phyloP scores from a whole-genome alignment of 352 stramenopile species.

The Globisporangium abappressorium region DNA sequence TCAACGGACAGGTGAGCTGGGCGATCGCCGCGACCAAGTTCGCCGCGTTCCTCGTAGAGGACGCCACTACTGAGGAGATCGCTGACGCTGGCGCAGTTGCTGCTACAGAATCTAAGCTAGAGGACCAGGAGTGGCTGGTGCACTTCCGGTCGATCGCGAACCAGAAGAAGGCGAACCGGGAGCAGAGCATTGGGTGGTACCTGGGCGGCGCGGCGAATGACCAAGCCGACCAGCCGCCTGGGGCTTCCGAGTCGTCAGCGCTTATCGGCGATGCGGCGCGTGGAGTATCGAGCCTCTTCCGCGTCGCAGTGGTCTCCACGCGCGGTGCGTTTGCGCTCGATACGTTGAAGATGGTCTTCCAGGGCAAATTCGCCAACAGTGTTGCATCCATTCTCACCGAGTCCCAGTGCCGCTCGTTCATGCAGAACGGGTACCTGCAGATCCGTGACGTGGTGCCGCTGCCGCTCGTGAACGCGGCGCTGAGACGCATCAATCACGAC shows the following conservation, averaged over 20 bases:
- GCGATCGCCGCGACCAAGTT: conserved; percentile 64
- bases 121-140: conserved; percentile 7
- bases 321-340: conserved; percentile 53
- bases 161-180: conserved; percentile 66
- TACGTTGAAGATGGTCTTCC: conserved; percentile 27
- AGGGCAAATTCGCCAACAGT: conserved; percentile 14
- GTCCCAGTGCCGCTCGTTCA: conserved; percentile 64
- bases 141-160: conserved; percentile 59
- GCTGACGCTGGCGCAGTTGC: background rate
- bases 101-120: background rate
- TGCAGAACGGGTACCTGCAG: conserved; percentile 70
- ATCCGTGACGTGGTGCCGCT: conserved; percentile 60
- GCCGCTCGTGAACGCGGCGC: conserved; percentile 44
- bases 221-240: background rate
- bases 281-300: conserved; percentile 47
- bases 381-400: conserved; percentile 39
- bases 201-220: conserved; percentile 24
- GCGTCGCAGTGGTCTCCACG: conserved; percentile 38
- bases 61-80: conserved; percentile 12
- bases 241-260: conserved; percentile 11
- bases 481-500: conserved; percentile 76
- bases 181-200: conserved; percentile 49
- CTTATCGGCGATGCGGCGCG: conserved; percentile 55
- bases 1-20: conserved; percentile 65
- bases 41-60: conserved; percentile 57